A percentile compares a stretch with the other conserved stretches of the same genome.
Evolutionary conservation across 2,329 filamentous ascomycete species (phyloP).

Genomic region (Aspergillus tamarii): DNA sequence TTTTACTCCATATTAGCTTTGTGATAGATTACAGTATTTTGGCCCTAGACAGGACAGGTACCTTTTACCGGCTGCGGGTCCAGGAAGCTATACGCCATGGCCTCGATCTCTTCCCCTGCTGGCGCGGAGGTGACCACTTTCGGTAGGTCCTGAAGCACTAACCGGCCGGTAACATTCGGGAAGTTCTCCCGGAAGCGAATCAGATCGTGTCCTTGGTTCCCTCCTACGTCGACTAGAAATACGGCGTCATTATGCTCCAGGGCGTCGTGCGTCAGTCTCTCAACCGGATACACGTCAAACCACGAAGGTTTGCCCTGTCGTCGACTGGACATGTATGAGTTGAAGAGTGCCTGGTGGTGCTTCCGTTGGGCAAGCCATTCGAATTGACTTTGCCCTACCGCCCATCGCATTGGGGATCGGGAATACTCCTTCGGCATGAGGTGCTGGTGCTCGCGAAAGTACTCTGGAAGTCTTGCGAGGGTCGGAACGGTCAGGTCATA

Average conservation of each 20-base stretch:
- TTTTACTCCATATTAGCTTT: background rate
- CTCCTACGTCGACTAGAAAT: slow-evolving; percentile 48
- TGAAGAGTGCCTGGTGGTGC: slow-evolving; percentile 33
- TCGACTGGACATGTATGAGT: slow-evolving; percentile 39
- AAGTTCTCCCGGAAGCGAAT: slow-evolving; percentile 34
- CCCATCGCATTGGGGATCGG: slow-evolving; percentile 35
- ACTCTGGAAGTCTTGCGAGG: slow-evolving; percentile 34
- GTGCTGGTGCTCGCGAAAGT: slow-evolving; percentile 32
- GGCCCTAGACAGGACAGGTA: slow-evolving; percentile 6
- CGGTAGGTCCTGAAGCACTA: slow-evolving; percentile 48
- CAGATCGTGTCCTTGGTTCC: slow-evolving; percentile 46
- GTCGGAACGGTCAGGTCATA: slow-evolving; percentile 38
- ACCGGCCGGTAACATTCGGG: slow-evolving; percentile 34
- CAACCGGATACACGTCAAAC: slow-evolving; percentile 37
- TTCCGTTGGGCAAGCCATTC: slow-evolving; percentile 34
- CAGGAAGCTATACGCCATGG: slow-evolving; percentile 39
- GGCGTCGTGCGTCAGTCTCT: slow-evolving; percentile 27
- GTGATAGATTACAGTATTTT: background rate
- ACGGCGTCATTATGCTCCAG: slow-evolving; percentile 29
- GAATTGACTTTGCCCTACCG: slow-evolving; percentile 37
- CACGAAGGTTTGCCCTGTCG: slow-evolving; percentile 33
- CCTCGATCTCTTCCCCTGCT: slow-evolving; percentile 26
- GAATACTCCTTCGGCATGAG: slow-evolving; percentile 32
- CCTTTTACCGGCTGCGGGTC: slow-evolving; percentile 37
- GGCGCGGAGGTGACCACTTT: slow-evolving; percentile 22